Conservation (phyloP, 1,139 yeast genomes). For the Scheffersomyces stambukii region DNA sequence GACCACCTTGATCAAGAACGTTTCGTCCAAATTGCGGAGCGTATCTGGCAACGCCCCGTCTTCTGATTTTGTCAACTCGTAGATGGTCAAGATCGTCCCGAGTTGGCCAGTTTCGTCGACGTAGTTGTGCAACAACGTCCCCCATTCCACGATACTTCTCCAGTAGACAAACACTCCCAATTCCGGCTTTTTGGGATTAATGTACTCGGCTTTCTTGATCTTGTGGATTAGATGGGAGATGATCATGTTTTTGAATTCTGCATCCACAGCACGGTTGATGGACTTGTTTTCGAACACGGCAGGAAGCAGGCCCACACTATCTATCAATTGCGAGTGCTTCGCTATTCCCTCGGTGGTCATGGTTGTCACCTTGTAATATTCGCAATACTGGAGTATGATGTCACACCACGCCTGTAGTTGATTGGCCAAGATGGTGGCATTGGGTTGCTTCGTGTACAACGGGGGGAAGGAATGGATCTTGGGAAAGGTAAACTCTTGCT, state of each 20-base stretch:
- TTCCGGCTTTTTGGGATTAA: constrained; percentile 37
- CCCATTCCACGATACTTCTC: constrained; percentile 77
- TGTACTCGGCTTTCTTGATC: constrained; percentile 50
- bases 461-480: constrained; percentile 87
- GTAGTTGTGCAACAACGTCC: constrained; percentile 42
- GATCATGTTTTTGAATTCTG: constrained; percentile 53
- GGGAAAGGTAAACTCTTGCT: constrained; percentile 56
- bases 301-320: constrained; percentile 19
- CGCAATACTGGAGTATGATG: constrained; percentile 53
- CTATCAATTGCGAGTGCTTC: constrained; percentile 22
- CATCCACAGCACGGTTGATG: constrained; percentile 52
- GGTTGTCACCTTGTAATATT: constrained; percentile 44
- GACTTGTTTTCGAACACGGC: constrained; percentile 45
- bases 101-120: constrained; percentile 73
- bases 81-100: constrained; percentile 74
- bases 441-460: constrained; percentile 84
- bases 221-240: constrained; percentile 54
- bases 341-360: constrained; percentile 28
- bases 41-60: constrained; percentile 52
- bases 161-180: constrained; percentile 58
- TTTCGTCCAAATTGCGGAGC: constrained; percentile 60
- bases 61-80: constrained; percentile 67
- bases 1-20: constrained; percentile 51
- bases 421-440: constrained; percentile 68
- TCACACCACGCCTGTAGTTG: constrained; percentile 55